Evolutionary conservation across 768 basidiomycete species (phyloP).

Genomic region (Phylloporus sp.): DNA sequence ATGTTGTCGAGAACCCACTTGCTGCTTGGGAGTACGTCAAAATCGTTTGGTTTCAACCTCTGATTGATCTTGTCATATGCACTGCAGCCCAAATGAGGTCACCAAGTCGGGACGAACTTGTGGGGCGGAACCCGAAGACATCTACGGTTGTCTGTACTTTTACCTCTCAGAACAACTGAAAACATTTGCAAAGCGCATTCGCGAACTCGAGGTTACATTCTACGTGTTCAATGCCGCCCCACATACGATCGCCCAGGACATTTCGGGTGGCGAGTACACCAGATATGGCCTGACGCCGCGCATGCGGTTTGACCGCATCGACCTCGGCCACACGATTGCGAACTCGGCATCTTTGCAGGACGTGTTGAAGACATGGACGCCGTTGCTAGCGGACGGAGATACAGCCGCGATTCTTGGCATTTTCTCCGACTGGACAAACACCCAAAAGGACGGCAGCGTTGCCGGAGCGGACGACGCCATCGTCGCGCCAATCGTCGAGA

Average conservation of each 20-base stretch:
- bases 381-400: slow-evolving; percentile 28
- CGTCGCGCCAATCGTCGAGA: slow-evolving; percentile 12
- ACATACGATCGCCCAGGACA: slow-evolving; percentile 35
- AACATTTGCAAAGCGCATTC: slow-evolving; percentile 35
- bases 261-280: slow-evolving; percentile 21
- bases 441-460: slow-evolving; percentile 9
- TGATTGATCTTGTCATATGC: background rate
- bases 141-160: slow-evolving; percentile 47
- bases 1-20: slow-evolving; percentile 36
- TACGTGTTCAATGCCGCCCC: slow-evolving; percentile 33
- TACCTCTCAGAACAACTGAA: slow-evolving; percentile 37
- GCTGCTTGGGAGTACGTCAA: slow-evolving; percentile 44
- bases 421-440: slow-evolving; percentile 38
- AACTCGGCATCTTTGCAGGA: slow-evolving; percentile 28
- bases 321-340: slow-evolving; percentile 38
- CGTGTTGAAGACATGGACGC: slow-evolving; percentile 33
- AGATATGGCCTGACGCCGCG: slow-evolving; percentile 23
- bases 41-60: background rate
- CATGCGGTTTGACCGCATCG: slow-evolving; percentile 39
- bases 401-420: slow-evolving; percentile 36
- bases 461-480: slow-evolving; percentile 10
- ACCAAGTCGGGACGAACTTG: slow-evolving; percentile 32
- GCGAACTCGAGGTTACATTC: slow-evolving; percentile 34
- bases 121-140: slow-evolving; percentile 37
- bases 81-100: slow-evolving; percentile 36